Base-by-base conservation (phyloP, 2,329 filamentous ascomycete genomes). In the Bipolaris victoriae region DNA sequence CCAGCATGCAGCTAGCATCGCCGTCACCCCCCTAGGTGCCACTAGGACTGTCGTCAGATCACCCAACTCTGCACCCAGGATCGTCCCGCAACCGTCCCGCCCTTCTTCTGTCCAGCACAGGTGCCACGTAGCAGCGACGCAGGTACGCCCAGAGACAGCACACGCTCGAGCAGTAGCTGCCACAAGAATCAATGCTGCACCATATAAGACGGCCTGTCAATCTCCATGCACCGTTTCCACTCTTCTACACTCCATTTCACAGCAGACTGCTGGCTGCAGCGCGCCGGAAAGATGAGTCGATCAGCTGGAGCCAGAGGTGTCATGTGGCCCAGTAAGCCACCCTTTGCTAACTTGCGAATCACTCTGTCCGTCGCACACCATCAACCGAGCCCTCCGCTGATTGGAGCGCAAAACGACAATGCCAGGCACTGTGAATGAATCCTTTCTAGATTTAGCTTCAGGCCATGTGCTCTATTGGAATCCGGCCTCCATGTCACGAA, bases 241-340 rank as follows among this genome's bases (percentile, higher is more conserved):
- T 52, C 48, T 52, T 58, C 62, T 63, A 64, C 62, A 60, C 62
- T 60, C 62, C 45, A 62, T 57, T 57, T 51, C 56, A 60, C 60
- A 33, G 61, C 60, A 61, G 62, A 55, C 58, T 54, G 51, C 60
- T 56, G 58, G 60, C 65, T 64, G 65, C 64, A 59, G 67, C 65
- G 66, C 66, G 62, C 69, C 63, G 59, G 51, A 68, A 43, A 58
- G 55, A 69, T 69, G 69, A 71, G 68, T 66, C 66, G 70, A 75
- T 74, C 72, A 75, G 70, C 72, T 73, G 70, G 64, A 69, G 62
- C 62, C 61, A 26, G 54, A 66, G 40, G 62, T 60, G 66, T 76
- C 74, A 76, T 71, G 71, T 74, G 74, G 73, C 65, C 55, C 58
- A 63, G 68, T 71, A 71, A 75, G 74, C 74, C 74, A 76, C 74